These are phyloP conservation scores for Mimosa pudica DNA, from an alignment of 306 rosid species.

Conservation along the genomic window DNA sequence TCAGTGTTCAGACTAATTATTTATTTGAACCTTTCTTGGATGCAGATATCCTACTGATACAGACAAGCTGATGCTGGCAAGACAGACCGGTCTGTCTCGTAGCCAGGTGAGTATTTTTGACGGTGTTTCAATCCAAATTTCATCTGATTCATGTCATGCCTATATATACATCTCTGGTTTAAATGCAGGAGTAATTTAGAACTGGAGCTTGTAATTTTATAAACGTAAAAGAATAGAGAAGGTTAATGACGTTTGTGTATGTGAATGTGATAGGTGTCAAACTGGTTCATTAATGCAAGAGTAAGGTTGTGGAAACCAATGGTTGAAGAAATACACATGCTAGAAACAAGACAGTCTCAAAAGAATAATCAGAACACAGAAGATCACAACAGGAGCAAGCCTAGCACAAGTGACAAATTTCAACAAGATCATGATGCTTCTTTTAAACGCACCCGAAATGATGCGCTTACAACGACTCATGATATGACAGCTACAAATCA, in stretches of 20 bases:
- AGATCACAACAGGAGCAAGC: conserved; percentile 15
- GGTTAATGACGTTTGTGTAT: not conserved
- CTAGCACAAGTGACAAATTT: conserved; percentile 29
- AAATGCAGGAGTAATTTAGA: too few species aligned
- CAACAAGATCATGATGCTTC: conserved; percentile 29
- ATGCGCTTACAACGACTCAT: conserved; percentile 32
- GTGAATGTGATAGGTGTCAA: conserved; percentile 51
- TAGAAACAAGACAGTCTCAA: conserved; percentile 58
- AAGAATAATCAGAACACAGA: conserved; percentile 40
- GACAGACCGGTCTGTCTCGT: conserved; percentile 74
- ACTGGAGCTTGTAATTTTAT: not conserved
- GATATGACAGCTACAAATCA: conserved; percentile 14
- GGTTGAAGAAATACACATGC: conserved; percentile 75
- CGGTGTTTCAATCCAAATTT: not conserved
- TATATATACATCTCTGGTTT: too few species aligned
- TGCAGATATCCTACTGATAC: conserved; percentile 75
- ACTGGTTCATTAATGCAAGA: conserved; percentile 82
- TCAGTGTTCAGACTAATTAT: not conserved
- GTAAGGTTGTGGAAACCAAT: conserved; percentile 81
- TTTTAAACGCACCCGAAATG: conserved; percentile 44
- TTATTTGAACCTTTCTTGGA: not conserved
- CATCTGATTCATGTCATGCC: not conserved
- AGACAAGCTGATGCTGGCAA: conserved; percentile 71
- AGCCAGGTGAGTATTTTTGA: conserved; percentile 51
- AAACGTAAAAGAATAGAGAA: not conserved